phyloP scores from a whole-genome alignment of 2,329 filamentous ascomycete species.

The Aspergillus terreus region DNA sequence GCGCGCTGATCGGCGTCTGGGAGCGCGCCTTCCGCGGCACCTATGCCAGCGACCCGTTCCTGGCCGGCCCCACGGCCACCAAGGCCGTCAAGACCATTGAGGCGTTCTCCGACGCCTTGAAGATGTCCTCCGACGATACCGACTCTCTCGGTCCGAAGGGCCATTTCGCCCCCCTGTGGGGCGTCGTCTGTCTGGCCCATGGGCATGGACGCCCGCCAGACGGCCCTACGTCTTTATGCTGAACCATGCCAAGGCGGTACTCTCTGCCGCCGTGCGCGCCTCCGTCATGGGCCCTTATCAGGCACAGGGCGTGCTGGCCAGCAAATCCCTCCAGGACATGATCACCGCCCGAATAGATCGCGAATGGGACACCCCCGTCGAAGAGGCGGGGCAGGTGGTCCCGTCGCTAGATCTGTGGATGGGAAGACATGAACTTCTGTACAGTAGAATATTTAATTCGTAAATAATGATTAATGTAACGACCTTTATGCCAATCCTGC shows the following conservation, averaged over 20 bases:
- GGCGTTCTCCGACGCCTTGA: conserved; percentile 38
- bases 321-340: conserved; percentile 48
- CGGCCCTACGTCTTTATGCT: conserved; percentile 61
- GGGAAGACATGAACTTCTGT: conserved; percentile 62
- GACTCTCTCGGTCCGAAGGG: conserved; percentile 41
- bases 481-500: conserved; percentile 20
- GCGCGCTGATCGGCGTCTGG: conserved; percentile 59
- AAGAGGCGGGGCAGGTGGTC: conserved; percentile 59
- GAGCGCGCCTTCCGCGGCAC: conserved; percentile 49
- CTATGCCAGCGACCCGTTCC: conserved; percentile 19
- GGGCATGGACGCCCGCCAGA: conserved; percentile 48
- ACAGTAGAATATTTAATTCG: conserved; percentile 66
- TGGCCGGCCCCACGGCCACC: conserved; percentile 17
- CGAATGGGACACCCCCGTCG: conserved; percentile 47
- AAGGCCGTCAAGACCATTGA: conserved; percentile 27
- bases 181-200: conserved; percentile 54
- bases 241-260: conserved; percentile 60
- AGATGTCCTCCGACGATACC: conserved; percentile 27
- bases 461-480: conserved; percentile 28
- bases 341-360: conserved; percentile 48
- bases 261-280: conserved; percentile 60
- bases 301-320: conserved; percentile 57
- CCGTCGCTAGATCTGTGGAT: conserved; percentile 63
- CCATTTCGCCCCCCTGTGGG: conserved; percentile 61
- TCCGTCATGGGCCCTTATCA: conserved; percentile 65